phyloP scores from a whole-genome alignment of 345 rosid species.

The Xanthoceras sorbifolium region DNA sequence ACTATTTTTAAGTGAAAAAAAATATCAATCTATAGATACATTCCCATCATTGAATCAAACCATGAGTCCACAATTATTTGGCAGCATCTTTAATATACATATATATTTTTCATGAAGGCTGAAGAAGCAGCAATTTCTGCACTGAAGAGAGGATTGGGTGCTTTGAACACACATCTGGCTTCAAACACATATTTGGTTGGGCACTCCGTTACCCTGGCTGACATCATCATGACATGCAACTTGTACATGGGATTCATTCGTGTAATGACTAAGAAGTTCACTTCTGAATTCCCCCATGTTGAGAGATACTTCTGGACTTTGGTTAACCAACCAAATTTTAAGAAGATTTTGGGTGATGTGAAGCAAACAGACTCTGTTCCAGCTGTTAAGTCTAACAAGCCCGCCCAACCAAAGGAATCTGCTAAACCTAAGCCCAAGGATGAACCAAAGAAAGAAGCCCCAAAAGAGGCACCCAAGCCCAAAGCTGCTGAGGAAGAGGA shows the following conservation, averaged over 20 bases:
- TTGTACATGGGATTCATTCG: constrained; percentile 50
- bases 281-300: constrained; percentile 89
- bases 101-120: constrained; percentile 39
- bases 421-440: constrained; percentile 72
- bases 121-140: constrained; percentile 80
- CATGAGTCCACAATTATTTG: neutral
- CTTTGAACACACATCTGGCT: constrained; percentile 70
- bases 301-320: constrained; percentile 98
- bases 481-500: constrained; percentile 48
- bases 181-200: constrained; percentile 91
- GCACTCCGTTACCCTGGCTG: constrained; percentile 85
- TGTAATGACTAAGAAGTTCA: constrained; percentile 75
- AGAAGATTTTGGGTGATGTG: constrained; percentile 76
- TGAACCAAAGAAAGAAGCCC: constrained; percentile 63
- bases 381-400: constrained; percentile 64
- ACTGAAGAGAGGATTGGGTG: constrained; percentile 78
- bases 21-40: neutral
- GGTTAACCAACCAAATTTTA: constrained; percentile 90
- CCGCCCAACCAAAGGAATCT: constrained; percentile 57
- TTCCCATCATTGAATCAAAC: neutral
- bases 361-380: constrained; percentile 74
- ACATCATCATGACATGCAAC: constrained; percentile 76
- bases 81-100: neutral
- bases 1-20: no score
- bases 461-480: constrained; percentile 26